Base-by-base conservation (phyloP, 345 rosid species). In the Eucalyptus globulus region DNA sequence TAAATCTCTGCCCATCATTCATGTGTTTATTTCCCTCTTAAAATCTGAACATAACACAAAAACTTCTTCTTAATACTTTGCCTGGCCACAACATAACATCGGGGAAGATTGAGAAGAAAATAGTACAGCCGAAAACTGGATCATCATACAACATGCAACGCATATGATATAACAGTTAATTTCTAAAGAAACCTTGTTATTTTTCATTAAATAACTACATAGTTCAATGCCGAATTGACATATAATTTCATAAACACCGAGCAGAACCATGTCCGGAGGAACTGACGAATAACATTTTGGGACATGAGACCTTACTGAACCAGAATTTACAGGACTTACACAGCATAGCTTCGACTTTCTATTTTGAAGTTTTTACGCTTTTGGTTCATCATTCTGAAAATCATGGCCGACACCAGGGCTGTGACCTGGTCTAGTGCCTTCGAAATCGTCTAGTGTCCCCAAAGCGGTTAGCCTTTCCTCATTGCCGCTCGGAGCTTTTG, bases 371-470 rank as follows among this genome's bases (percentile, higher is more conserved):
- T 54, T 49, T 88, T 92, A 95, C 40, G 90, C 86, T 87, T 89
- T 92, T 83, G 92, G 92, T 80, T 90, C 92, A 26, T 88, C 86
- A 56, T 88, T 92, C 88, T 80, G 31, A 86, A 56, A 45, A 87
- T 87, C 89, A 91, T 95, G 96, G 69, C 95, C 95, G 67, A 93
- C 83, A 5, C 95, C 96, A 4, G 94, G 95, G 89, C 96, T 94
- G 86, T 93, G 95, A 26, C 98, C 94, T 6, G 96, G 97, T 54
- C 88, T 86, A 5, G 94, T 94, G n/a, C 96, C 93, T 50, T 91
- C 87, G 83, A 76, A 76, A 76, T 76, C 27, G 45, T 37, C 89
- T 44, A 87, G 27, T n/a, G 89, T 80, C 80, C 87, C 95, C 54
- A 88, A 88, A 87, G 60, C 54, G 58, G 90, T 90, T 53, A 87